phyloP scores from a whole-genome alignment of 805 yeast genomes.

The Candida cerambycidarum region DNA sequence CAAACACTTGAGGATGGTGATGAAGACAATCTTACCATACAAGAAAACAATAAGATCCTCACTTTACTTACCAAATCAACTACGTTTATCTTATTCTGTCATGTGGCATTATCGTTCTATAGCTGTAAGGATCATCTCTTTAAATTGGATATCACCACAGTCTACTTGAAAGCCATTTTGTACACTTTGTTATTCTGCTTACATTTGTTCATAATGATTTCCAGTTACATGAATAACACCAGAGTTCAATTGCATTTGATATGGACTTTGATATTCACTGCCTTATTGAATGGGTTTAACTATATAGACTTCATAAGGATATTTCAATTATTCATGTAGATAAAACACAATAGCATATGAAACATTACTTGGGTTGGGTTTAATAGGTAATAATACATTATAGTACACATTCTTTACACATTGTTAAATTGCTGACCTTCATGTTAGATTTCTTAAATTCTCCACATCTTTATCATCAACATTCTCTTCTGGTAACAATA shows the following conservation, averaged over 20 bases:
- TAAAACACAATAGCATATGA: not conserved
- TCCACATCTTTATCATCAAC: constrained; percentile 7
- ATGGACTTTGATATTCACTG: not conserved
- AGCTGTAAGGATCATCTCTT: not conserved
- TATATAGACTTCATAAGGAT: not conserved
- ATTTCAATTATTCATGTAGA: not conserved
- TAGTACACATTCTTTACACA: not conserved
- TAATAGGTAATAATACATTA: not conserved
- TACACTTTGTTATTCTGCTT: constrained; percentile 4
- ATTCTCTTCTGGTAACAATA: not conserved
- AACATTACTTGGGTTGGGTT: not conserved
- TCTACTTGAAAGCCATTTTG: not conserved
- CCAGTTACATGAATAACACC: not conserved
- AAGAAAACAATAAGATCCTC: not conserved
- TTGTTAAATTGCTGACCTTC: too few relatives aligned
- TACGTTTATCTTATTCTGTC: constrained; percentile 2
- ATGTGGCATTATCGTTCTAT: not conserved
- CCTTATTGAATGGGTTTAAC: not conserved
- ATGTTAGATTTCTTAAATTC: constrained; percentile 3
- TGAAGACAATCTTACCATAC: not conserved
- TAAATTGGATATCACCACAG: not conserved
- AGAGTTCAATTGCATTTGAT: not conserved
- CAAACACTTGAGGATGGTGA: too few relatives aligned
- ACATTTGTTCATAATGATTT: not conserved
- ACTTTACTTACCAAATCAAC: constrained; percentile 1